These are phyloP conservation scores for Juncus effusus DNA, from an alignment of 176 grass and related monocot genomes.

Conservation along the genomic window DNA sequence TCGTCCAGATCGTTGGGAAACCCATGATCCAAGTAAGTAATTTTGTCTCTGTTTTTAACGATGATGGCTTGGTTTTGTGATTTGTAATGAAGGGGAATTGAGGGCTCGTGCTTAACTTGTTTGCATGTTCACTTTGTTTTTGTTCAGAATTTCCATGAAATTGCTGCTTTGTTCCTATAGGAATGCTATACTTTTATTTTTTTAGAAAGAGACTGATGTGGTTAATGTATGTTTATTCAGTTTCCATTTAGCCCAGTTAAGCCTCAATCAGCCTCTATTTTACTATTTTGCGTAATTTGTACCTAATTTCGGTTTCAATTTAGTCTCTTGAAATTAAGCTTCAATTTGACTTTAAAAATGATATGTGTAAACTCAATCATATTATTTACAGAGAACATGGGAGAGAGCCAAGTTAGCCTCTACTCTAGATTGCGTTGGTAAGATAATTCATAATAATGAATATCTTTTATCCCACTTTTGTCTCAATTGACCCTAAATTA, in stretches of 20 bases:
- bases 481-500: too few relatives aligned
- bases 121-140: not conserved
- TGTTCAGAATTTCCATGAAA: not conserved
- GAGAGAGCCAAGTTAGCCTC: slow-evolving; percentile 86
- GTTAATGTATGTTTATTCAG: too few relatives aligned
- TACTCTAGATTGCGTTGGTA: slow-evolving; percentile 79
- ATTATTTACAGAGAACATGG: slow-evolving; percentile 73
- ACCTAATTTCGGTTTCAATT: not conserved
- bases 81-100: too few relatives aligned
- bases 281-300: not conserved
- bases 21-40: slow-evolving; percentile 71
- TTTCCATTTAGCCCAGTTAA: too few relatives aligned
- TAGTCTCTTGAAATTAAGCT: too few relatives aligned
- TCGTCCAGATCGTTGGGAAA: slow-evolving; percentile 72
- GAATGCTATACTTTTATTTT: not conserved
- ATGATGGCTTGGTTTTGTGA: too few relatives aligned
- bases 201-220: too few relatives aligned
- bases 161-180: not conserved
- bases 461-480: not conserved
- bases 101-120: not conserved
- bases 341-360: too few relatives aligned
- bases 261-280: not conserved
- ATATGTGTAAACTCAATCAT: too few relatives aligned
- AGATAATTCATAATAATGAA: not conserved
- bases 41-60: not conserved